Evolutionary conservation across 768 basidiomycete genomes (phyloP).

Genomic region (Termitomyces sp.): DNA sequence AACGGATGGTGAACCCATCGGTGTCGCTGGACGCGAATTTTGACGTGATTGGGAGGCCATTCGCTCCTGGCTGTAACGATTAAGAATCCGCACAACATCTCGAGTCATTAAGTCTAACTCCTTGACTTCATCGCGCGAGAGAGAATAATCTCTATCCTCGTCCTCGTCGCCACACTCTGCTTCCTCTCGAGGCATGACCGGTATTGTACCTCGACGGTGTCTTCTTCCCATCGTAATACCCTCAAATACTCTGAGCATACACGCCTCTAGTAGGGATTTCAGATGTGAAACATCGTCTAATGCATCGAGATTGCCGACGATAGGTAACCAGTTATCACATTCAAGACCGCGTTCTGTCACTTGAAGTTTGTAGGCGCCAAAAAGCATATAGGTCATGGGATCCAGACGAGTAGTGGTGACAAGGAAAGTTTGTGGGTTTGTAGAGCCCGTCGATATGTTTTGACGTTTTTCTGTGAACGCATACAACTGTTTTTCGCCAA

Average conservation of each 20-base stretch:
- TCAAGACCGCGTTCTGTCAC: constrained; percentile 70
- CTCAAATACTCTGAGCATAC: constrained; percentile 88
- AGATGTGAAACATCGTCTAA: constrained; percentile 82
- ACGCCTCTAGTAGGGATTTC: constrained; percentile 74
- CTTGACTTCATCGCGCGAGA: constrained; percentile 64
- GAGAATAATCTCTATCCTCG: constrained; percentile 42
- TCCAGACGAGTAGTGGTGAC: constrained; percentile 82
- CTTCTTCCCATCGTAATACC: constrained; percentile 57
- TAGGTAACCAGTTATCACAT: constrained; percentile 89
- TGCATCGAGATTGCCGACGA: constrained; percentile 66
- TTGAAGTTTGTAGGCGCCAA: constrained; percentile 78
- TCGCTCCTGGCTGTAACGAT: constrained; percentile 66
- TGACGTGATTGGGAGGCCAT: constrained; percentile 48
- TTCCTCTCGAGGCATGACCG: constrained; percentile 38
- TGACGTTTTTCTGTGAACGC: constrained; percentile 83
- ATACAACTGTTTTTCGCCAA: constrained; percentile 66
- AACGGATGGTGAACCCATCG: constrained; percentile 47
- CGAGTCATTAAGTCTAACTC: constrained; percentile 73
- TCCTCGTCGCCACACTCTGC: constrained; percentile 60
- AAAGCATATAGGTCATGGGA: constrained; percentile 84
- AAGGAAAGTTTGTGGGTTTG: constrained; percentile 58
- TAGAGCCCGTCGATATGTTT: constrained; percentile 51
- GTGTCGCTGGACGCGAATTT: constrained; percentile 65
- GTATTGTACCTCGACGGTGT: constrained; percentile 25
- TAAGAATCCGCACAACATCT: constrained; percentile 69